Percentiles rank a stretch among this genome's conserved stretches.
Conservation (phyloP, 495 filamentous ascomycete species). For the Neurospora sp. region DNA sequence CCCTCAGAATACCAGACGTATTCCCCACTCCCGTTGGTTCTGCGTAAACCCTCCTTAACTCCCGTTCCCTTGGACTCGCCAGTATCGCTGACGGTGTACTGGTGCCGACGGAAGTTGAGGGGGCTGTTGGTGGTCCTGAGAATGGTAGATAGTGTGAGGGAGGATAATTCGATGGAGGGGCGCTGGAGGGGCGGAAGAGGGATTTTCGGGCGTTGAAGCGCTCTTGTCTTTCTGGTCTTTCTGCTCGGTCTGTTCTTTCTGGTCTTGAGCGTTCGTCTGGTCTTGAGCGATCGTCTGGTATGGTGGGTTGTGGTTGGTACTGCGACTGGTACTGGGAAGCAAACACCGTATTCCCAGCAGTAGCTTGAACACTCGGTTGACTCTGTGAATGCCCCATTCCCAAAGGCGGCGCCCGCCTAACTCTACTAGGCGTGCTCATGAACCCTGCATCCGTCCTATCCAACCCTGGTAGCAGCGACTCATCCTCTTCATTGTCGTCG, state of each 20-base stretch:
- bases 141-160: background rate
- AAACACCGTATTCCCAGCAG: background rate
- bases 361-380: background rate
- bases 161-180: background rate
- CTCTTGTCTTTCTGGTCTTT: background rate
- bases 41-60: constrained; percentile 15
- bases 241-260: background rate
- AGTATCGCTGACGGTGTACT: constrained; percentile 23
- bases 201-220: background rate
- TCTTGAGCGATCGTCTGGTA: background rate
- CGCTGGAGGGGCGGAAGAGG: background rate
- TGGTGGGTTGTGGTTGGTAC: background rate
- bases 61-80: constrained; percentile 18
- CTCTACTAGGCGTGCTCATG: constrained; percentile 23
- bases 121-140: background rate
- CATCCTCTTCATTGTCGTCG: constrained; percentile 9
- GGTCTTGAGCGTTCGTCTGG: background rate
- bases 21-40: background rate
- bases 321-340: background rate
- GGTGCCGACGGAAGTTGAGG: background rate
- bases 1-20: background rate
- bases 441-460: constrained; percentile 16
- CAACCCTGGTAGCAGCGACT: constrained; percentile 1
- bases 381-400: constrained; percentile 7
- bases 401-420: constrained; percentile 10